Conservation (phyloP, 352 stramenopile species). For the Pythium sukuiense region DNA sequence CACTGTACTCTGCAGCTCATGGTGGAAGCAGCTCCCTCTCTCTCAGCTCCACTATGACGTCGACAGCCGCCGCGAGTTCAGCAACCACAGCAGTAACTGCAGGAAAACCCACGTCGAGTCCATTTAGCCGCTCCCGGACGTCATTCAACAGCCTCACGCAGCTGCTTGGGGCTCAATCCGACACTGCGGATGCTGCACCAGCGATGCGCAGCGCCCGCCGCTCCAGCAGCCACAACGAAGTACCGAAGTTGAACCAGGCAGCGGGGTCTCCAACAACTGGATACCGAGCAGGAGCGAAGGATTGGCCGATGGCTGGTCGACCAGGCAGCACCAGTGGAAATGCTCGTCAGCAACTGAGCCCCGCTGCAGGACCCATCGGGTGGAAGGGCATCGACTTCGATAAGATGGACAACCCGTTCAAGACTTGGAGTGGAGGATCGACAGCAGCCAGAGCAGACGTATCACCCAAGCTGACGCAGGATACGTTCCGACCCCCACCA, state of each 20-base stretch:
- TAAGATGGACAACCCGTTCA: constrained; percentile 67
- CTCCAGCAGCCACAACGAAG: constrained; percentile 68
- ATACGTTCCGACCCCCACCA: constrained; percentile 49
- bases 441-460: constrained; percentile 32
- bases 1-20: neutral
- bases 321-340: neutral
- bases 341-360: constrained; percentile 10
- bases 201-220: constrained; percentile 49
- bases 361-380: constrained; percentile 13
- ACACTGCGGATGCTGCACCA: constrained; percentile 43
- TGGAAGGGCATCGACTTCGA: constrained; percentile 74
- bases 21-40: neutral
- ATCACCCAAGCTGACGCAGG: constrained; percentile 46
- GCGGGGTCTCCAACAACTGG: constrained; percentile 3
- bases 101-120: constrained; percentile 9
- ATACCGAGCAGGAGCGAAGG: constrained; percentile 25
- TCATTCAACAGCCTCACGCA: constrained; percentile 32
- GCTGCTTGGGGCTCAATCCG: constrained; percentile 21
- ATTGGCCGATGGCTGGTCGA: constrained; percentile 37
- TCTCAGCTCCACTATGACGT: neutral
- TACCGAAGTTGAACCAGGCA: constrained; percentile 25
- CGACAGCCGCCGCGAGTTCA: neutral
- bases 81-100: neutral
- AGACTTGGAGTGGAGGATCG: constrained; percentile 60
- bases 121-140: constrained; percentile 24